These are phyloP conservation scores for Cyberlindnera euphorbiiphila DNA, from an alignment of 805 yeast genomes.

Conservation along the genomic window DNA sequence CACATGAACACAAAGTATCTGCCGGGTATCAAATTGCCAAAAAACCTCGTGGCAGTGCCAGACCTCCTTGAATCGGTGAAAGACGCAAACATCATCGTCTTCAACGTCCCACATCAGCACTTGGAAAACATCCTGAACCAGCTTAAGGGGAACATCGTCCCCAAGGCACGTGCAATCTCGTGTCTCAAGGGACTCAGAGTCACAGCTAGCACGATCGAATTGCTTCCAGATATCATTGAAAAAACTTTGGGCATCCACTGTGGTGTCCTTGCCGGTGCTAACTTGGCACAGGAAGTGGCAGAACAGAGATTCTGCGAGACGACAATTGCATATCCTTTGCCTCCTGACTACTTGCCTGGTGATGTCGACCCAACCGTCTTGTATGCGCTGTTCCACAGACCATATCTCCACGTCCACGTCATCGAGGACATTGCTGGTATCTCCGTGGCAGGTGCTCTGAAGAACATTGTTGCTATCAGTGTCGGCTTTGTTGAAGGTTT, in stretches of 20 bases:
- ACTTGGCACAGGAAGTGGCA: constrained; percentile 94
- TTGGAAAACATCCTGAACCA: constrained; percentile 67
- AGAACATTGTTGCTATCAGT: constrained; percentile 89
- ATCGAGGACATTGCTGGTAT: constrained; percentile 91
- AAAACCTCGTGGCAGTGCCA: constrained; percentile 79
- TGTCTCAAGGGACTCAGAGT: constrained; percentile 94
- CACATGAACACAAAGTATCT: constrained; percentile 92
- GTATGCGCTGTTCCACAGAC: constrained; percentile 86
- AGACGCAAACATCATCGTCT: constrained; percentile 79
- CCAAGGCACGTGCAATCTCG: constrained; percentile 77
- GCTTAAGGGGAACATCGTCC: constrained; percentile 67
- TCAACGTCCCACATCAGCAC: constrained; percentile 96
- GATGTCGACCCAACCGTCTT: constrained; percentile 71
- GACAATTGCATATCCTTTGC: constrained; percentile 83
- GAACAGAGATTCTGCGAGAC: constrained; percentile 93
- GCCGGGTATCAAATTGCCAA: constrained; percentile 78
- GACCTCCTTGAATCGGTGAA: constrained; percentile 66
- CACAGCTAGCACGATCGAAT: constrained; percentile 70
- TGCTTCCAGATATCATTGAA: constrained; percentile 70
- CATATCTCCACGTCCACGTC: constrained; percentile 92
- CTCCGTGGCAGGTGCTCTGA: constrained; percentile 91
- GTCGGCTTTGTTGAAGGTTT: constrained; percentile 96
- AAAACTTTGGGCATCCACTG: constrained; percentile 79
- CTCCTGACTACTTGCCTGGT: constrained; percentile 62
- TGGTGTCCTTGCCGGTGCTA: constrained; percentile 95